Base-by-base conservation (phyloP, 495 filamentous ascomycete species). In the Penicillium pulvis region DNA sequence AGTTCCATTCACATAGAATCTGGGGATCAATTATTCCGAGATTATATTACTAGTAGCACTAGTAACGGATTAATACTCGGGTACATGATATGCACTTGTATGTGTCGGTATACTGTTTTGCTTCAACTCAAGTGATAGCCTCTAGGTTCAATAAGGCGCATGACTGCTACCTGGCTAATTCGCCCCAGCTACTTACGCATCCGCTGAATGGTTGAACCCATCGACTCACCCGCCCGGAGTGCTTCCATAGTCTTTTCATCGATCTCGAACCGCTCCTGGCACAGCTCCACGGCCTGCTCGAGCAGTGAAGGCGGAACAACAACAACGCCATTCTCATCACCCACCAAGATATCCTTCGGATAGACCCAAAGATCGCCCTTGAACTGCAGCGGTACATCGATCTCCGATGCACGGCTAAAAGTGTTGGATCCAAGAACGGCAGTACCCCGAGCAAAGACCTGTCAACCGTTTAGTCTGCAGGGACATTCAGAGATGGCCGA, bases 181-280 rank as follows among this genome's bases (percentile, higher is more conserved):
- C 20, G 20, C 20, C 2, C 47, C 50, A 42, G 28, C 36, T 51
- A 65, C n/a, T 65, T 65, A 7, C 62, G 62, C 23, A 62, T 28
- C 8, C 55, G 54, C 47, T 62, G 33, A 19, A 65, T 56, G 6
- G 59, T 59, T 2, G 59, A 31, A 3, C 55, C 62, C 59, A 62
- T 59, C 4, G 59, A 41, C 6, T 65, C 62, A 33, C 62, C 62
- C 0, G 59, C 58, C 16, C 53, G 51, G 35, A 65, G 51, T 14
- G 62, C 62, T 19, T 35, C 46, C 51, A 65, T 56, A 4, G 56
- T 65, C 58, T 65, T 61, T 49, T 65, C 62, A 51, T 65, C 62
- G 33, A 65, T 65, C 20, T 65, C 59, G 33, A 58, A 65, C 0
- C 62, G 55, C 44, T 59, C 62, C 41, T 58, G 55, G 42, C 62